Conservation (phyloP, 2,329 filamentous ascomycete genomes). For the Trichophyton equinum region DNA sequence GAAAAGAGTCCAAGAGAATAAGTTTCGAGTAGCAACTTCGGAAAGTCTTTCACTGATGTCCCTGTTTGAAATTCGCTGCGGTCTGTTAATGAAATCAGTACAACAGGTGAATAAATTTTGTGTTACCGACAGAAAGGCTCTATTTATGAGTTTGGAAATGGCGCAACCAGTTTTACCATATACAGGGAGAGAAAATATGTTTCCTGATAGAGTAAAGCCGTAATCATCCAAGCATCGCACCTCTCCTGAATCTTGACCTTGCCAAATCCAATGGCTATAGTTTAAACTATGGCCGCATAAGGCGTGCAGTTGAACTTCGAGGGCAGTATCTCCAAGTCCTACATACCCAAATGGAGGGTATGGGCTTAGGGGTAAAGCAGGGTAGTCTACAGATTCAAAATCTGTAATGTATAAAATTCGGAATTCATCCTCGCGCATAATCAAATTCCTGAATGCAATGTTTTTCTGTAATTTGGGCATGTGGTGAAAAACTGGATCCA, state of each 20-base stretch:
- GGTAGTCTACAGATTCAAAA: constrained; percentile 5
- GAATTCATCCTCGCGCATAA: constrained; percentile 9
- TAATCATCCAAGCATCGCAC: constrained; percentile 2
- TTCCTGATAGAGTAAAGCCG: not conserved
- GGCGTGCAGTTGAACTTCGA: constrained; percentile 8
- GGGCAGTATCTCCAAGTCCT: constrained; percentile 7
- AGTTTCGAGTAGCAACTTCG: constrained; percentile 7
- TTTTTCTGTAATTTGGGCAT: constrained; percentile 6
- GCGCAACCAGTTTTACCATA: not conserved
- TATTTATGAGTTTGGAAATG: not conserved
- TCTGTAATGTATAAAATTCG: constrained; percentile 8
- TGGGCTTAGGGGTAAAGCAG: not conserved
- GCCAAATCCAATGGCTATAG: constrained; percentile 11
- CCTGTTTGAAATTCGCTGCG: not conserved
- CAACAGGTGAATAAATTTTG: not conserved
- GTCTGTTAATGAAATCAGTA: not conserved
- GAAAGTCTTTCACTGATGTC: constrained; percentile 5
- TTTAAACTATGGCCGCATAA: constrained; percentile 8
- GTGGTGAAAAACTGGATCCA: constrained; percentile 8
- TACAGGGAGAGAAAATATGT: no score
- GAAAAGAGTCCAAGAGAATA: constrained; percentile 8
- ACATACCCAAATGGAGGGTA: constrained; percentile 8
- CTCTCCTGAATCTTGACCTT: not conserved
- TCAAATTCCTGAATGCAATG: constrained; percentile 5
- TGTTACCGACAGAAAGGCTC: not conserved